Evolutionary conservation across 345 rosid genomes (phyloP), one percentile per base, ranked within the genome.

Genomic region (Pseudoturritis turrita): DNA sequence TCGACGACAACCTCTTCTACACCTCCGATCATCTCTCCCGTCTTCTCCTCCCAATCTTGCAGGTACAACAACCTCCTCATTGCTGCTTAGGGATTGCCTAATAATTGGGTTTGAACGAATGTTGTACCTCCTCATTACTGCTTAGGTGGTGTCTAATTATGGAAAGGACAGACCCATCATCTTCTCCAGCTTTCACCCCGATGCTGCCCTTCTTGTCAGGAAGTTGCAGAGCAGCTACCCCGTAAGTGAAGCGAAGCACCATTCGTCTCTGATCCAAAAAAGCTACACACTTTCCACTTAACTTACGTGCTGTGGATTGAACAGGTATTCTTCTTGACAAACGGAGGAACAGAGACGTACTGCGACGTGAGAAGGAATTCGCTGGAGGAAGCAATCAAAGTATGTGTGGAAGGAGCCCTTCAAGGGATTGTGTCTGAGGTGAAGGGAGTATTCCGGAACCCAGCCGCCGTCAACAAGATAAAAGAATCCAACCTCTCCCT

Each of bases 151-250:
- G 49, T 83, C 70, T 36, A 85, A 77, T 36, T 75, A 57, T 68
- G 96, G 81, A 3, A 72, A 81, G 19, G 84, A 77, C 9, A 84
- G 96, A 52, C 86, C 96, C 22, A 80, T 91, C 73, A 82, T 89
- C 63, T 95, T 95, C 84, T 91, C 99, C 43, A 79, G 89, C 18
- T 95, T 95, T 72, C 97, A 95, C 10, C 99, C 99, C 0, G 99
- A 91, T 66, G 99, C 99, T 0, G 99, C 93, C 15, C 61, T 82
- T 22, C 90, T 91, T 2, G 76, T 86, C 60, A 79, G 87, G 80
- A 86, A 88, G 77, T 57, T 91, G 49, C 99, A 95, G 84, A 75
- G 35, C 77, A 68, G 62, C 14, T 88, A 91, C 75, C 99, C 99
- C 14, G 98, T 91, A 74, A 82, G 93, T 35, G 14, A 5, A 14